Evolutionary conservation across 371 early-diverging fungal species (phyloP), one percentile per base, ranked within the genome.

Genomic region (Rhizopus sp.): DNA sequence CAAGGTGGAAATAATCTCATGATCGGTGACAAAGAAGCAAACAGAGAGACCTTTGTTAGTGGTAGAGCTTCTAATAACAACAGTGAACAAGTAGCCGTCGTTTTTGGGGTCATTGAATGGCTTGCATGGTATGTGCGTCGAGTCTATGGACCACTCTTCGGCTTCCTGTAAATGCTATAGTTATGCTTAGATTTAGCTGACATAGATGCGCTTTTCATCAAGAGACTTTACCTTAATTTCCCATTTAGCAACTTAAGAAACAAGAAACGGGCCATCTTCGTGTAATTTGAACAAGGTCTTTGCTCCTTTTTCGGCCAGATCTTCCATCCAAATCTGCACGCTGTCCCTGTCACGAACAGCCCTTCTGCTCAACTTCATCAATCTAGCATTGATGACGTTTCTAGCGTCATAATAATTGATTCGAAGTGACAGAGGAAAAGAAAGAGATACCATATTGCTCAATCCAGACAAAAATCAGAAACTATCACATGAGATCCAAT

Each of bases 1-100:
- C 2, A 23, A 23, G 23, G 23, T 33, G 32, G 16, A 4, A 6
- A 12, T 33, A 5, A 8, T 8, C 42, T 58, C 50, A 7, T 13
- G 2, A 16, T 59, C 30, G 7, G 53, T 59, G n/a, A 59, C 47
- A 31, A 48, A 52, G 46, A 52, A 59, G 32, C 53, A 52, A 3
- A 53, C 59, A 7, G 59, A 39, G 1, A 53, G 15, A 16, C 59
- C 47, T 44, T 51, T 40, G 3, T 29, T 42, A 5, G 58, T 57
- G 7, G 41, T 33, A 5, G 15, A 9, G 38, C 7, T 58, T 29
- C n/a, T 13, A 5, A 51, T 12, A 23, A 58, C 29, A 45, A 58
- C 51, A 2, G 42, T 51, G 13, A 50, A 51, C 3, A 58, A 16
- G 12, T 37, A 51, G 6, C 32, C 13, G 30, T 34, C 29, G 0